phyloP scores from a whole-genome alignment of 345 rosid genomes.

The Eutrema yunnanense region DNA sequence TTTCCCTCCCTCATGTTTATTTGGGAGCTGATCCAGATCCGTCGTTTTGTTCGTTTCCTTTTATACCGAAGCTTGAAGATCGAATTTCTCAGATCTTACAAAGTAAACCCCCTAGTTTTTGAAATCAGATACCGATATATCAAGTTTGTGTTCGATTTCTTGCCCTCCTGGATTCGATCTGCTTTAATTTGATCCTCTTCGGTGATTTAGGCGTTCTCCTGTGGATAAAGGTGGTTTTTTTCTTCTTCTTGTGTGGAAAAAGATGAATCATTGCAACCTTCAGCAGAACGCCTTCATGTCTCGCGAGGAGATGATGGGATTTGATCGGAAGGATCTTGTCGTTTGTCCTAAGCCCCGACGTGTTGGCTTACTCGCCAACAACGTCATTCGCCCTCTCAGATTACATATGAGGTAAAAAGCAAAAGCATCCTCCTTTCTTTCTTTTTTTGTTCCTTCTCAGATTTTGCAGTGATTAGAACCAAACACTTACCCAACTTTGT shows the following conservation, averaged over 20 bases:
- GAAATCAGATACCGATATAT: background rate
- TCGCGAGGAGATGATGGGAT: constrained; percentile 53
- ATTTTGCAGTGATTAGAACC: background rate
- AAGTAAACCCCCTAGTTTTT: background rate
- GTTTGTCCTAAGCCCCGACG: constrained; percentile 93
- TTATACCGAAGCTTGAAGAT: background rate
- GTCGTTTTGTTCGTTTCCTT: background rate
- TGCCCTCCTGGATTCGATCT: background rate
- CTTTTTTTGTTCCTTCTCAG: too few species aligned
- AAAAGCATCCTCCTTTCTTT: constrained; percentile 4
- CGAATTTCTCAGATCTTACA: constrained; percentile 5
- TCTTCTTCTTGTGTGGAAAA: background rate
- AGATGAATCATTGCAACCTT: constrained; percentile 69
- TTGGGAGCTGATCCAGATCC: background rate
- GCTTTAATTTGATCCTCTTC: background rate
- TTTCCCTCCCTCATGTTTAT: background rate
- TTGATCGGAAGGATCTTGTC: constrained; percentile 50
- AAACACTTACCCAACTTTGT: background rate
- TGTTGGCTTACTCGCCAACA: constrained; percentile 45
- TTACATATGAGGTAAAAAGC: constrained; percentile 50
- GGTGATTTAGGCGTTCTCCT: constrained; percentile 44
- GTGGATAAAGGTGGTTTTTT: constrained; percentile 14
- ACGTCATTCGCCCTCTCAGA: constrained; percentile 44
- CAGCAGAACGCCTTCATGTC: constrained; percentile 71
- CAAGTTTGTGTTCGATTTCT: background rate